These are phyloP conservation scores for Hirsutella minnesotensis DNA, from an alignment of 2,329 filamentous ascomycete species.

Conservation along the genomic window DNA sequence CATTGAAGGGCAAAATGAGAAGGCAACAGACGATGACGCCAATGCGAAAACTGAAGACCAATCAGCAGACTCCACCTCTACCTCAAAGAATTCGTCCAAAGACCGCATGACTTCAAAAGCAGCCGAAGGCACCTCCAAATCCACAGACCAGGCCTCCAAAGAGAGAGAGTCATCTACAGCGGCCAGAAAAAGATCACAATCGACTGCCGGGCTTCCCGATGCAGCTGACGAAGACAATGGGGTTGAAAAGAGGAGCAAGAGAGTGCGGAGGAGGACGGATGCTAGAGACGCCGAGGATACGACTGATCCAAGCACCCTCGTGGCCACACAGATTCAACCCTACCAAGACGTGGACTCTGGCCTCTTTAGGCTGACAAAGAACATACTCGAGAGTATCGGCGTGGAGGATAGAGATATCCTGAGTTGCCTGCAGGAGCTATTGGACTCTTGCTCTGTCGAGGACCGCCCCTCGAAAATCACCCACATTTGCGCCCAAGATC, in stretches of 20 bases:
- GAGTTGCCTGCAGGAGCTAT: conserved; percentile 32
- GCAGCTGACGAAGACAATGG: conserved; percentile 43
- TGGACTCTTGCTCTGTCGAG: conserved; percentile 40
- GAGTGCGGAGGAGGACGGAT: conserved; percentile 39
- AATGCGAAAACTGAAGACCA: conserved; percentile 2
- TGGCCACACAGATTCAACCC: conserved; percentile 43
- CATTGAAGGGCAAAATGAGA: too few species aligned
- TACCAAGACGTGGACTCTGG: conserved; percentile 44
- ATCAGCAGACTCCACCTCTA: neutral
- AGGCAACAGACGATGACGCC: conserved; percentile 6
- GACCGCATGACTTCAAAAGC: conserved; percentile 12
- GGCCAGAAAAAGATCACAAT: conserved; percentile 51
- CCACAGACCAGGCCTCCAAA: conserved; percentile 17
- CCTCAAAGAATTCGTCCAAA: conserved; percentile 6
- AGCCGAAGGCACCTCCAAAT: conserved; percentile 12
- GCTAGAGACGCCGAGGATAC: conserved; percentile 43
- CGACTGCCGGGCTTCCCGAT: conserved; percentile 45
- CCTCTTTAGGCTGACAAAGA: conserved; percentile 42
- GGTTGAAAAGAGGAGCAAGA: conserved; percentile 52
- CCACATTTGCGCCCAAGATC: conserved; percentile 33
- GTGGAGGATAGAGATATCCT: conserved; percentile 37
- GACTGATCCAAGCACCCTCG: conserved; percentile 37
- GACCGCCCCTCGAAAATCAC: conserved; percentile 37
- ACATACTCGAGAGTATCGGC: conserved; percentile 42
- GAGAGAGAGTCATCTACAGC: conserved; percentile 25